phyloP scores from a whole-genome alignment of 2,329 filamentous ascomycete species.

The Mycosphaerella sp. region DNA sequence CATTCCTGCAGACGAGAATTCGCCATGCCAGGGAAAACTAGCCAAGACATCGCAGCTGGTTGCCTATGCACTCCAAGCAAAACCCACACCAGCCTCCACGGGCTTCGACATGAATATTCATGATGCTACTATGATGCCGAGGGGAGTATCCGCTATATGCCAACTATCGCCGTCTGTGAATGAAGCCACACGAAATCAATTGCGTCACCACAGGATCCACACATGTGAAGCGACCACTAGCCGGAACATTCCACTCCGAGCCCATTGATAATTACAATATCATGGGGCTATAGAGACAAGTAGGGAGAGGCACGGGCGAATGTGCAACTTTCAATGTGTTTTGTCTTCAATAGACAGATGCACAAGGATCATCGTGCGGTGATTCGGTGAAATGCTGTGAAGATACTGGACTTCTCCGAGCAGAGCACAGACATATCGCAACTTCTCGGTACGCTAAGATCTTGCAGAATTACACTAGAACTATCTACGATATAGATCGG shows the following conservation, averaged over 20 bases:
- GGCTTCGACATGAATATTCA: not conserved
- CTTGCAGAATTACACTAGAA: not conserved
- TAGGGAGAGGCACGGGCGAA: no score
- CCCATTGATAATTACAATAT: no score
- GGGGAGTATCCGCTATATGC: not conserved
- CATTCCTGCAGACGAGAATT: no score
- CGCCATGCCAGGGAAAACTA: no score
- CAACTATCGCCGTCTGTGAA: slow-evolving; percentile 3
- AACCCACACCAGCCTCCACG: not conserved
- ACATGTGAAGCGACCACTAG: not conserved
- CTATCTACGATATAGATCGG: no score
- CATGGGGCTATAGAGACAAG: no score
- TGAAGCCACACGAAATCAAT: not conserved
- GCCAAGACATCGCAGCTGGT: no score
- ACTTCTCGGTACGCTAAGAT: slow-evolving; percentile 10
- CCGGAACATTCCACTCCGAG: no score
- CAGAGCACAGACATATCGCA: slow-evolving; percentile 7
- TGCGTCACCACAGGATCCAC: not conserved
- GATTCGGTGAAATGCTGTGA: no score
- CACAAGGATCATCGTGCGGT: not conserved
- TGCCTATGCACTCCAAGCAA: no score
- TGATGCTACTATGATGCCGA: slow-evolving; percentile 10
- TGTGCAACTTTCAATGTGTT: not conserved
- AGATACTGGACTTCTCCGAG: not conserved
- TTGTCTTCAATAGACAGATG: not conserved